phyloP scores from a whole-genome alignment of 2,329 filamentous ascomycete genomes.

The Clarireedia paspali region DNA sequence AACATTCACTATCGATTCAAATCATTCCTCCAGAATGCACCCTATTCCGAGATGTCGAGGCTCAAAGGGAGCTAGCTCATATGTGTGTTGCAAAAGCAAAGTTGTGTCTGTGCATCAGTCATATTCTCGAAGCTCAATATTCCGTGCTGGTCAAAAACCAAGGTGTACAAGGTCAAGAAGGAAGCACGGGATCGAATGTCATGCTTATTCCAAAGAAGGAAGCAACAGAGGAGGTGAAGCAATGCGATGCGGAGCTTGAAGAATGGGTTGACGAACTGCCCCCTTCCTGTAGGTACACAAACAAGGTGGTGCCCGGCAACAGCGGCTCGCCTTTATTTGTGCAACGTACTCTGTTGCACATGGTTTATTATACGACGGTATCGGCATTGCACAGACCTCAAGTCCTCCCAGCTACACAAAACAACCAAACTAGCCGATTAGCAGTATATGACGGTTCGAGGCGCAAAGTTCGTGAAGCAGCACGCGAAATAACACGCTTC shows the following conservation, averaged over 20 bases:
- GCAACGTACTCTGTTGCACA: slow-evolving; percentile 80
- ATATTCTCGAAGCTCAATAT: slow-evolving; percentile 85
- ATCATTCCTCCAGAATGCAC: slow-evolving; percentile 64
- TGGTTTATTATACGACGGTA: slow-evolving; percentile 88
- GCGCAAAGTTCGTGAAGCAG: no score
- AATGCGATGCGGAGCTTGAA: slow-evolving; percentile 71
- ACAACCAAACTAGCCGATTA: no score
- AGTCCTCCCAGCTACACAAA: slow-evolving; percentile 39
- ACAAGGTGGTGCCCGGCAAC: slow-evolving; percentile 45
- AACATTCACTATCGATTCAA: slow-evolving; percentile 59
- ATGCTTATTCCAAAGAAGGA: slow-evolving; percentile 88
- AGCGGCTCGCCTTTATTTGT: slow-evolving; percentile 54
- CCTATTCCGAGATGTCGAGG: slow-evolving; percentile 59
- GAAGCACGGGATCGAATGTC: slow-evolving; percentile 63
- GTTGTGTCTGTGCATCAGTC: slow-evolving; percentile 80
- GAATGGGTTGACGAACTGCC: slow-evolving; percentile 71
- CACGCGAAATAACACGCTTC: slow-evolving; percentile 52
- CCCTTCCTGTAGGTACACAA: slow-evolving; percentile 61
- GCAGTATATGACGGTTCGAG: no score
- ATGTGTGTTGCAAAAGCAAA: slow-evolving; percentile 92
- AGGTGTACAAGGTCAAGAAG: slow-evolving; percentile 67
- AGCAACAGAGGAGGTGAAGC: slow-evolving; percentile 67
- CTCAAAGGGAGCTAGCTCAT: slow-evolving; percentile 71
- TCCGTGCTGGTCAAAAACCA: slow-evolving; percentile 83
- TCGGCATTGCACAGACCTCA: slow-evolving; percentile 88